A percentile compares a stretch with the other conserved stretches of the same genome.
These are phyloP conservation scores for Vaccinium macrocarpon DNA, from an alignment of 148 eudicot species.

Conservation along the genomic window DNA sequence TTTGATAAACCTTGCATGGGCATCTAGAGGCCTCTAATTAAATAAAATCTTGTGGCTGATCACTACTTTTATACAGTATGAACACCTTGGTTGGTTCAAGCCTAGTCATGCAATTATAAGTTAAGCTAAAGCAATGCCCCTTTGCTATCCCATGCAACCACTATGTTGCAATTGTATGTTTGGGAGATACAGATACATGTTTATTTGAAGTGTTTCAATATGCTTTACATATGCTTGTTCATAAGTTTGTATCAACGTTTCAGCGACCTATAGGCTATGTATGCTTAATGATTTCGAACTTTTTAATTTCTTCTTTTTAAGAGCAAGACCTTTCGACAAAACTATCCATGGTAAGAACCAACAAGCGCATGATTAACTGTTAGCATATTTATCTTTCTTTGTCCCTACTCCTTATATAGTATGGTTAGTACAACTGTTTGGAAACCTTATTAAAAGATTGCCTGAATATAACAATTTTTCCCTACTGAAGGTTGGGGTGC, in stretches of 20 bases:
- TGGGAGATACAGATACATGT: too few species aligned
- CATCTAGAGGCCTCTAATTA: background rate
- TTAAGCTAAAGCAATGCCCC: too few species aligned
- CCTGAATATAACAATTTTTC: too few species aligned
- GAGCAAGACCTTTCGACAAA: background rate
- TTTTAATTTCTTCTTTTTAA: background rate
- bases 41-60: background rate
- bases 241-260: too few species aligned
- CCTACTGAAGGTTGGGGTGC: slow-evolving; percentile 38
- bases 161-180: too few species aligned
- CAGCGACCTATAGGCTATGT: too few species aligned
- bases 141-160: too few species aligned
- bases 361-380: background rate
- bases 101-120: too few species aligned
- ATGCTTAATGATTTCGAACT: too few species aligned
- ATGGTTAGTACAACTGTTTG: background rate
- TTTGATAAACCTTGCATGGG: background rate
- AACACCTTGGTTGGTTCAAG: too few species aligned
- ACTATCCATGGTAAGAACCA: background rate
- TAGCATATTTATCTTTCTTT: background rate
- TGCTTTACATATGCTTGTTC: too few species aligned
- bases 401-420: background rate
- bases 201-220: too few species aligned
- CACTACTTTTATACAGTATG: background rate
- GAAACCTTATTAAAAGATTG: background rate